phyloP scores from a whole-genome alignment of 805 yeast species.

The Lachancea fermentati region DNA sequence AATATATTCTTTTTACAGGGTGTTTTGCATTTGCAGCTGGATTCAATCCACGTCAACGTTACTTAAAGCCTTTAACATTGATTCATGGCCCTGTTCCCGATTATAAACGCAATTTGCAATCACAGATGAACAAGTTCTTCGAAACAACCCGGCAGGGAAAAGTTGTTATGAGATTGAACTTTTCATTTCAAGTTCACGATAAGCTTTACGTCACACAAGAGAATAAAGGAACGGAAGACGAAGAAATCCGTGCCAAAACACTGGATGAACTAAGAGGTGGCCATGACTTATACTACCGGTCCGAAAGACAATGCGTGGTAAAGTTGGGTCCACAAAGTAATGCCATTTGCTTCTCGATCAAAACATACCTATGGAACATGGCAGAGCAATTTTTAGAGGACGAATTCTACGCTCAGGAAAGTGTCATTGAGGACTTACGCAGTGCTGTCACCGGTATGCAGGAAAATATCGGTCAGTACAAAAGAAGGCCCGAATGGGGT shows the following conservation, averaged over 20 bases:
- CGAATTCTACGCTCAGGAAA: slow-evolving; percentile 44
- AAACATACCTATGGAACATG: slow-evolving; percentile 42
- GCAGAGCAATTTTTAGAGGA: slow-evolving; percentile 27
- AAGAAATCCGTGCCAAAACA: slow-evolving; percentile 30
- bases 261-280: slow-evolving; percentile 32
- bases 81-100: slow-evolving; percentile 73
- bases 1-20: slow-evolving; percentile 53
- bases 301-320: slow-evolving; percentile 54
- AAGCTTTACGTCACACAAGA: slow-evolving; percentile 42
- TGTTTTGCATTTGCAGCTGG: slow-evolving; percentile 66
- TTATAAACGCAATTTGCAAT: slow-evolving; percentile 48
- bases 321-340: slow-evolving; percentile 41
- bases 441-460: slow-evolving; percentile 65
- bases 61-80: slow-evolving; percentile 48
- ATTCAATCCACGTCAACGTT: slow-evolving; percentile 54
- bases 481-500: slow-evolving; percentile 64
- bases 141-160: slow-evolving; percentile 47
- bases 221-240: slow-evolving; percentile 35
- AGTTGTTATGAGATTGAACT: slow-evolving; percentile 59
- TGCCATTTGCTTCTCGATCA: slow-evolving; percentile 39
- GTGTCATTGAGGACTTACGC: slow-evolving; percentile 45
- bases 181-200: slow-evolving; percentile 63
- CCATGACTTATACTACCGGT: slow-evolving; percentile 47
- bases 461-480: slow-evolving; percentile 52
- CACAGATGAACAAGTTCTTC: slow-evolving; percentile 66